Percentiles rank a stretch among this genome's conserved stretches.
These are phyloP conservation scores for Thermochaetoides thermophila DNA, from an alignment of 495 filamentous ascomycete genomes.

Conservation along the genomic window DNA sequence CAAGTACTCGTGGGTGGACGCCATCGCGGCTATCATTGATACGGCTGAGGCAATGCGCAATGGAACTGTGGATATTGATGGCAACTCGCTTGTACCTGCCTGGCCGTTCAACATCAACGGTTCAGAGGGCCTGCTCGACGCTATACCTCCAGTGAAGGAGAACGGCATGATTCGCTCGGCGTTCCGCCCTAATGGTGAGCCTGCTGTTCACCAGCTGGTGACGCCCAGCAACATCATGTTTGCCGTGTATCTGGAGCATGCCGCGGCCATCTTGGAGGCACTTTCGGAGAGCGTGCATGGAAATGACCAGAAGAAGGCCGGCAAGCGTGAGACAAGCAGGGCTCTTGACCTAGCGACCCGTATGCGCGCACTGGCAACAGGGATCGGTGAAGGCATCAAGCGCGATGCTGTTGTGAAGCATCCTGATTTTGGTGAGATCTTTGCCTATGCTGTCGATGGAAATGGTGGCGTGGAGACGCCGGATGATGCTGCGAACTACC, in stretches of 20 bases:
- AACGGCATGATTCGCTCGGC: constrained; percentile 48
- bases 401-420: constrained; percentile 19
- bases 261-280: constrained; percentile 41
- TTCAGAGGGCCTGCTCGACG: constrained; percentile 45
- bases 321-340: constrained; percentile 15
- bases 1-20: constrained; percentile 44
- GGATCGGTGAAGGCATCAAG: constrained; percentile 38
- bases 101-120: constrained; percentile 44
- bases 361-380: constrained; percentile 38
- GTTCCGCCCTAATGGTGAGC: constrained; percentile 49
- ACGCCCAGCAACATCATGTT: constrained; percentile 56
- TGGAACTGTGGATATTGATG: constrained; percentile 42
- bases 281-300: no score
- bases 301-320: constrained; percentile 25
- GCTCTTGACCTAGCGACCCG: constrained; percentile 28
- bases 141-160: constrained; percentile 43
- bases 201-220: constrained; percentile 42
- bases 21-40: constrained; percentile 38
- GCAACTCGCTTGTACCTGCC: constrained; percentile 34
- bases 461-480: constrained; percentile 43
- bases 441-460: constrained; percentile 49
- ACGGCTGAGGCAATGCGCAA: constrained; percentile 44
- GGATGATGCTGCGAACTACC: constrained; percentile 54
- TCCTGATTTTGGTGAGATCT: constrained; percentile 31
- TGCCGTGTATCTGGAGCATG: constrained; percentile 38